A percentile compares a stretch with the other conserved stretches of the same genome.
Conservation (phyloP, 1,139 yeast genomes). For the Yamadazyma atmosphaerica region DNA sequence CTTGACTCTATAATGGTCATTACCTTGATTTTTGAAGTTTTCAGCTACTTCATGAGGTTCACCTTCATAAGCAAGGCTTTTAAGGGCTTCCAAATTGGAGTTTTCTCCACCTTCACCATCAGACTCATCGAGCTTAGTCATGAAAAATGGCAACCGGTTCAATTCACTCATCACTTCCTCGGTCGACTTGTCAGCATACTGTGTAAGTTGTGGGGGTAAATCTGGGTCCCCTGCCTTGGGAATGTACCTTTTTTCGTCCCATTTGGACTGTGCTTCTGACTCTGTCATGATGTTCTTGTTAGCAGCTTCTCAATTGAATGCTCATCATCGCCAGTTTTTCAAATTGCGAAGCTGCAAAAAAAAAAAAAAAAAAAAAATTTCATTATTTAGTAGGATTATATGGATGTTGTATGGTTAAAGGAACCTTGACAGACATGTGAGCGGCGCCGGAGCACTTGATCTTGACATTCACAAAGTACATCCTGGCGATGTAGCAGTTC, state of each 20-base stretch:
- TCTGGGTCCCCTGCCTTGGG: conserved; percentile 80
- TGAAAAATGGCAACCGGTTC: conserved; percentile 87
- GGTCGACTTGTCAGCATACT: conserved; percentile 61
- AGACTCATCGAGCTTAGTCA: conserved; percentile 80
- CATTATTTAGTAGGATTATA: neutral
- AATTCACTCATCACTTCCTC: conserved; percentile 80
- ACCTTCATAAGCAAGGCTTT: conserved; percentile 92
- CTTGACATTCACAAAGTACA: conserved; percentile 34
- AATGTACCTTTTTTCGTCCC: conserved; percentile 58
- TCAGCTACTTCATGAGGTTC: conserved; percentile 90
- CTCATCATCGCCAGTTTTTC: too few relatives aligned
- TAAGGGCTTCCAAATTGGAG: conserved; percentile 77
- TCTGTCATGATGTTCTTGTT: conserved; percentile 16
- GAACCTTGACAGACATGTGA: conserved; percentile 30
- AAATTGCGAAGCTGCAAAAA: neutral
- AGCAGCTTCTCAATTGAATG: too few relatives aligned
- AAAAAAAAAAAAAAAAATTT: neutral
- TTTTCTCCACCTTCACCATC: conserved; percentile 82
- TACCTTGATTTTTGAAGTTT: conserved; percentile 91
- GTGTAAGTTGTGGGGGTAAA: conserved; percentile 79
- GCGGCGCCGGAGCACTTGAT: conserved; percentile 32
- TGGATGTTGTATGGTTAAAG: conserved; percentile 17
- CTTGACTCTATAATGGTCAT: conserved; percentile 73
- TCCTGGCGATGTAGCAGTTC: conserved; percentile 32
- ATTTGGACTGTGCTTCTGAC: conserved; percentile 33